Conservation (phyloP, 129 eudicot genomes). For the Flaveria robusta region DNA sequence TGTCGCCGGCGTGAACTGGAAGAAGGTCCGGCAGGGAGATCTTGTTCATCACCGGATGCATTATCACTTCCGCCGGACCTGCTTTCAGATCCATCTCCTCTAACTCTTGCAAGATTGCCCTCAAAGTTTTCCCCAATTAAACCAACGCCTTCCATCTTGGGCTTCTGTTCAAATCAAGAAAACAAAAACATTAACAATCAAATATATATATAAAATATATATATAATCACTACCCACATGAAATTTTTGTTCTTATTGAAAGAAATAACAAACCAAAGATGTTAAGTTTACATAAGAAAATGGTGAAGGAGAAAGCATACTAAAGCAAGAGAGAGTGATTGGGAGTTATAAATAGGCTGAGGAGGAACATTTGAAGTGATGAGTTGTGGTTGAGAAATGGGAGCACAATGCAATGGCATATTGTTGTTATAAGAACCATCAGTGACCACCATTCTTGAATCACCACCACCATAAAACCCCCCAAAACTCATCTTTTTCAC, state of each 20-base stretch:
- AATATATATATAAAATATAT: background rate
- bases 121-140: constrained; percentile 54
- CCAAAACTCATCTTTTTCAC: constrained; percentile 60
- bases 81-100: constrained; percentile 72
- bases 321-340: constrained; percentile 59
- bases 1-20: constrained; percentile 51
- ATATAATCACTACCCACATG: constrained; percentile 10
- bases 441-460: constrained; percentile 52
- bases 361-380: constrained; percentile 44
- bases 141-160: constrained; percentile 70
- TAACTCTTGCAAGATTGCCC: constrained; percentile 42
- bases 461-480: constrained; percentile 59
- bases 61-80: constrained; percentile 75
- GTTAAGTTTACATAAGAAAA: background rate
- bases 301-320: constrained; percentile 39
- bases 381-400: constrained; percentile 58
- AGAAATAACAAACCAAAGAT: too few relatives aligned
- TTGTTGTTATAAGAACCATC: constrained; percentile 43
- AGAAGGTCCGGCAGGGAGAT: constrained; percentile 35
- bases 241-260: background rate
- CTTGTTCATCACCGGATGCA: constrained; percentile 69
- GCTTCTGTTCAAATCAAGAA: constrained; percentile 38
- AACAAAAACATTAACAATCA: background rate
- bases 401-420: constrained; percentile 45
- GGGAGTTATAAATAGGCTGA: constrained; percentile 51